These are phyloP conservation scores for Talaromyces verruculosus DNA, from an alignment of 2,329 filamentous ascomycete genomes.

Conservation along the genomic window DNA sequence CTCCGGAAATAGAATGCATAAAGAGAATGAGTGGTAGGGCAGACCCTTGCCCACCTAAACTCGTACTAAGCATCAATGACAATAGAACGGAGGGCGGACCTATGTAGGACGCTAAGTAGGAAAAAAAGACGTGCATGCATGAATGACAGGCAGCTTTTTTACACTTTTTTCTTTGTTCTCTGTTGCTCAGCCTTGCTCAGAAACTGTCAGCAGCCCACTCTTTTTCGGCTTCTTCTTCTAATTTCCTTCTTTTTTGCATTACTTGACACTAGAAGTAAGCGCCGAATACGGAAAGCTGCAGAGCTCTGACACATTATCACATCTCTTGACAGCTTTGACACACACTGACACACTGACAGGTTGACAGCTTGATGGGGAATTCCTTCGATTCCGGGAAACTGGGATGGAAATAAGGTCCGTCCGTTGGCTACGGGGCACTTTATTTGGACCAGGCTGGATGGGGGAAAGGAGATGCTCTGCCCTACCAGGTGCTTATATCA, in stretches of 20 bases:
- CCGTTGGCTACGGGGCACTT: not conserved
- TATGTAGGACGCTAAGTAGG: not conserved
- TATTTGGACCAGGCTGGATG: not conserved
- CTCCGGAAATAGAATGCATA: constrained; percentile 8
- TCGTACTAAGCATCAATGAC: not conserved
- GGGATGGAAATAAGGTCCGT: constrained; percentile 3
- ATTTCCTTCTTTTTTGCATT: not conserved
- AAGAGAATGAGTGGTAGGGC: constrained; percentile 10
- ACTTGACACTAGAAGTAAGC: not conserved
- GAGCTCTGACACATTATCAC: not conserved
- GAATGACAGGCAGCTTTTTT: constrained; percentile 11
- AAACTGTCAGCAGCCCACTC: not conserved
- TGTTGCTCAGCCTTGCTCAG: not conserved
- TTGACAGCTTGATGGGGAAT: not conserved
- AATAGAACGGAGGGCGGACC: not conserved
- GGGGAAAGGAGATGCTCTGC: not conserved
- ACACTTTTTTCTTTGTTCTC: constrained; percentile 10
- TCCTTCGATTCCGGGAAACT: constrained; percentile 2
- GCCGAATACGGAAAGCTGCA: constrained; percentile 11
- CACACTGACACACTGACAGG: not conserved
- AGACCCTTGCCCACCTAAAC: not conserved
- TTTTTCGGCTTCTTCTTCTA: not conserved
- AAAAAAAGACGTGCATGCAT: constrained; percentile 10
- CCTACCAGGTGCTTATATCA: not conserved
- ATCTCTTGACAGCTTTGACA: not conserved